phyloP scores from a whole-genome alignment of 2,329 filamentous ascomycete species.

The Fusarium tanahbumbuense region DNA sequence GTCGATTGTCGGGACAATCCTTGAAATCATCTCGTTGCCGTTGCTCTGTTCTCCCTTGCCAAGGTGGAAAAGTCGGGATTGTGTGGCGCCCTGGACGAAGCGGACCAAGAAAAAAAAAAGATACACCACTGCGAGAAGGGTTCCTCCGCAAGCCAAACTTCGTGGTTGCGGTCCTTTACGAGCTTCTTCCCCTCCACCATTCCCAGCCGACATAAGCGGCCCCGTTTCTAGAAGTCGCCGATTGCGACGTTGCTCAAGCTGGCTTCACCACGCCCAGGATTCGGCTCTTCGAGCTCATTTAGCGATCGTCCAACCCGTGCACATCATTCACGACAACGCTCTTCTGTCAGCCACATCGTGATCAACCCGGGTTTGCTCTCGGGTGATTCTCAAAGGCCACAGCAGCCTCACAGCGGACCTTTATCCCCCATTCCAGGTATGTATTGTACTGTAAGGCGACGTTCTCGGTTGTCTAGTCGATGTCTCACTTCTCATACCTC shows the following conservation, averaged over 20 bases:
- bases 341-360: slow-evolving; percentile 55
- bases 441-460: slow-evolving; percentile 43
- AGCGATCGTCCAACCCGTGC: slow-evolving; percentile 61
- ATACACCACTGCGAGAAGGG: slow-evolving; percentile 6
- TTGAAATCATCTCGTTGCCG: slow-evolving; percentile 11
- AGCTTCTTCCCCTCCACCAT: slow-evolving; percentile 11
- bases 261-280: slow-evolving; percentile 62
- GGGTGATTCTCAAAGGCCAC: slow-evolving; percentile 48
- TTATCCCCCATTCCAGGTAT: slow-evolving; percentile 69
- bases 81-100: slow-evolving; percentile 21
- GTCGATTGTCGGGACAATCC: slow-evolving; percentile 2
- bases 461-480: slow-evolving; percentile 17
- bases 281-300: slow-evolving; percentile 66
- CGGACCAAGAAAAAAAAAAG: slow-evolving; percentile 3
- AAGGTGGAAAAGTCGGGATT: slow-evolving; percentile 37
- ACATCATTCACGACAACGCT: slow-evolving; percentile 65
- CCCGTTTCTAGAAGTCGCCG: slow-evolving; percentile 37
- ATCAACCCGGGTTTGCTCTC: slow-evolving; percentile 48
- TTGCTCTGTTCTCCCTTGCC: slow-evolving; percentile 30
- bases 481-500: slow-evolving; percentile 41
- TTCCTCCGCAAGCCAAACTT: slow-evolving; percentile 18
- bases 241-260: slow-evolving; percentile 54
- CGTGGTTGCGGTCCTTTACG: slow-evolving; percentile 25
- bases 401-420: slow-evolving; percentile 43
- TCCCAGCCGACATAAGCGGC: slow-evolving; percentile 21